Conservation (phyloP, 164 flowering plant species). For the Akebia trifoliata region DNA sequence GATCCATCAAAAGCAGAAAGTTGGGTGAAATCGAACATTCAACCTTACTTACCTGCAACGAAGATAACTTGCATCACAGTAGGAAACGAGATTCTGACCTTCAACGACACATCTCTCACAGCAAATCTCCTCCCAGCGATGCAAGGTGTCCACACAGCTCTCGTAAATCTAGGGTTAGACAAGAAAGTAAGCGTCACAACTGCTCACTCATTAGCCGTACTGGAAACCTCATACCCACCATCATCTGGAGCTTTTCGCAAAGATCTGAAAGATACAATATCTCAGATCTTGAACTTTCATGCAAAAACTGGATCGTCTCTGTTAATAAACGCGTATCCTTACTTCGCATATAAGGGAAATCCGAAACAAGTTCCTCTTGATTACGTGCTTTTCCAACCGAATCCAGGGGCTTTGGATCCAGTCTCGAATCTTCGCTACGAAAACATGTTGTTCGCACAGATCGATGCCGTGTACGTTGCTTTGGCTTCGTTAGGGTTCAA, state of each 20-base stretch:
- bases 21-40: constrained; percentile 45
- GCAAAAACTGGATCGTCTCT: constrained; percentile 24
- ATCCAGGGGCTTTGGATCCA: constrained; percentile 24
- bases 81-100: constrained; percentile 48
- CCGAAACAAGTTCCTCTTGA: constrained; percentile 37
- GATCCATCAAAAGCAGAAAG: constrained; percentile 27
- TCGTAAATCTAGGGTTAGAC: constrained; percentile 22
- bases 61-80: constrained; percentile 43
- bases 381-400: constrained; percentile 36
- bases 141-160: constrained; percentile 23
- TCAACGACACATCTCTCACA: constrained; percentile 26
- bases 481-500: constrained; percentile 26
- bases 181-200: constrained; percentile 28
- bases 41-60: constrained; percentile 37
- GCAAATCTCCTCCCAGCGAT: constrained; percentile 32
- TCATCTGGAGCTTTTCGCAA: constrained; percentile 25
- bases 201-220: constrained; percentile 26
- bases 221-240: constrained; percentile 29
- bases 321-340: constrained; percentile 32
- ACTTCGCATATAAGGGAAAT: constrained; percentile 27
- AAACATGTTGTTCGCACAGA: constrained; percentile 47
- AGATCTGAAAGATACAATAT: constrained; percentile 16
- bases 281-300: constrained; percentile 25
- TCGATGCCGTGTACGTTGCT: constrained; percentile 41
- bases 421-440: constrained; percentile 32